Base-by-base conservation (phyloP, 176 grass and related monocot genomes). In the Guadua angustifolia region DNA sequence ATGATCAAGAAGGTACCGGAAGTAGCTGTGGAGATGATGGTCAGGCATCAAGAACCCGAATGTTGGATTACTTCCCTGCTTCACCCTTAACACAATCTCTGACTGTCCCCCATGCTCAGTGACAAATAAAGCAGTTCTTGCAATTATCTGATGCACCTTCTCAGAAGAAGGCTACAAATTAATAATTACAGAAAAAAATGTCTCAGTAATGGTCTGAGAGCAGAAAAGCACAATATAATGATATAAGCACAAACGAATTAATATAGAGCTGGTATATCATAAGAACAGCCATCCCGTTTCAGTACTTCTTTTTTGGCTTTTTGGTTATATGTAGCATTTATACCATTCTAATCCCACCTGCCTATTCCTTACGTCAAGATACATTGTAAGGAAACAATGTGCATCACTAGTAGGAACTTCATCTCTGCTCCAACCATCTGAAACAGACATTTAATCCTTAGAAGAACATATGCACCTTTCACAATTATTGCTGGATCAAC, bases 371-470 rank as follows among this genome's bases (percentile, higher is more conserved):
- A 98, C 93, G 78, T 98, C 93, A 97, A 87, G 88, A 89, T 84
- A 92, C 82, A 94, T 90, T 84, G 87, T 76, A 98, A 93, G 79
- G 90, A 88, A 92, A 92, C 84, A 92, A 76, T 84, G 82, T 86
- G 82, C 85, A 94, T 92, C 87, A 87, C 55, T 94, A 94, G 92
- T 89, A 94, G 79, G 85, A 90, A 95, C 96, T 90, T 95, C 93
- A 94, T 93, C 96, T 94, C 93, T 93, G 93, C 96, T 92, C 89
- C 96, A 94, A 90, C 89, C 91, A 95, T 95, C 93, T 98, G 96
- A 95, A 93, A 94, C 47, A 92, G 75, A 85, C 87, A 94, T 88
- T 87, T 90, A 88, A 94, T 84, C 88, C 85, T 92, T 92, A 92
- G 90, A 94, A 90, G 87, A 92, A 94, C 85, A 92, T 64, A 92